phyloP scores from a whole-genome alignment of 1,284 basidiomycete genomes.

The Cryptococcus sp. region DNA sequence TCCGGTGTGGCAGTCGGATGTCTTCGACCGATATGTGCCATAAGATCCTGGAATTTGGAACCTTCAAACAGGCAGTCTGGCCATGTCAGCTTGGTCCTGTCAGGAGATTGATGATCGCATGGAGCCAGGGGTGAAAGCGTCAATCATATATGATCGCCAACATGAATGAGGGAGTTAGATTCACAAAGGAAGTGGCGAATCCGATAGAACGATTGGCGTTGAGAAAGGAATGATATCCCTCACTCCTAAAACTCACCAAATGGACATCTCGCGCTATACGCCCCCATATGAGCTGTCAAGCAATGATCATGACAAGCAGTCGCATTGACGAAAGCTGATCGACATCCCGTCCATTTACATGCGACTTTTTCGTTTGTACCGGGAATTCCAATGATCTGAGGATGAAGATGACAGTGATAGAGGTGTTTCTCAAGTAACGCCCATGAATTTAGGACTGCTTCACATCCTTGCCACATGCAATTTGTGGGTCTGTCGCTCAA shows the following conservation, averaged over 20 bases:
- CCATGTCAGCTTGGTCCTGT: neutral
- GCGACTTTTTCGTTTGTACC: neutral
- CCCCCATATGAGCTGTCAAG: conserved; percentile 25
- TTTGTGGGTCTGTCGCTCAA: conserved; percentile 16
- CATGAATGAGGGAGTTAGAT: no score
- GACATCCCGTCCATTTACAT: conserved; percentile 26
- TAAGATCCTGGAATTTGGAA: conserved; percentile 17
- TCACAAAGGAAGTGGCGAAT: no score
- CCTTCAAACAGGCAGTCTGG: conserved; percentile 32
- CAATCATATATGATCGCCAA: neutral
- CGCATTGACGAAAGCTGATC: conserved; percentile 3
- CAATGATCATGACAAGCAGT: conserved; percentile 24
- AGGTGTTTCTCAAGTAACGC: conserved; percentile 34
- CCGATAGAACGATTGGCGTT: neutral
- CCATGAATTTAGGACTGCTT: conserved; percentile 32
- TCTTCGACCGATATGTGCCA: conserved; percentile 27
- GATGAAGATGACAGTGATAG: conserved; percentile 24
- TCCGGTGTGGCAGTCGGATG: conserved; percentile 29
- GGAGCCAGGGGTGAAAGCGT: neutral
- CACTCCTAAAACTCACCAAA: conserved; percentile 21
- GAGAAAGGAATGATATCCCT: neutral
- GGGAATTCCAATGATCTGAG: neutral
- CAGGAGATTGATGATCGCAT: neutral
- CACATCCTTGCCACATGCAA: conserved; percentile 25
- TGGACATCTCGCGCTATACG: conserved; percentile 31